Conservation (phyloP, 2,329 filamentous ascomycete species). For the Huntiella moniliformis region DNA sequence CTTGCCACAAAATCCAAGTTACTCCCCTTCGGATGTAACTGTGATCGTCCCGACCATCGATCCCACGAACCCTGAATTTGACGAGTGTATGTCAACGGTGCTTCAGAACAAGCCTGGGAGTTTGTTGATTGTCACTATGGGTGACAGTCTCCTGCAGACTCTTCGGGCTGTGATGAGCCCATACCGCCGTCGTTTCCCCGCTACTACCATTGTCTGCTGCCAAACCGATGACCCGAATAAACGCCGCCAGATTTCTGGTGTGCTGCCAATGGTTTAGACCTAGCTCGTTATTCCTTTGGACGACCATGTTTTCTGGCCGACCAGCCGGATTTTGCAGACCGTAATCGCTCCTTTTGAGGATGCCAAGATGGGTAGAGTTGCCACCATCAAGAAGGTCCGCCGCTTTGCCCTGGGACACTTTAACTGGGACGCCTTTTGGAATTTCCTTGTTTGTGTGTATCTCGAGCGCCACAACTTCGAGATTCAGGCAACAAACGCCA, state of each 20-base stretch:
- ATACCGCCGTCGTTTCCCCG: slow-evolving; percentile 2
- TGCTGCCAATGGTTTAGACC: slow-evolving; percentile 21
- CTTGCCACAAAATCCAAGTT: slow-evolving; percentile 16
- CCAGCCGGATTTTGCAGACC: slow-evolving; percentile 21
- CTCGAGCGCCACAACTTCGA: slow-evolving; percentile 45
- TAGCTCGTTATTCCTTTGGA: slow-evolving; percentile 28
- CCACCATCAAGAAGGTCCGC: slow-evolving; percentile 34
- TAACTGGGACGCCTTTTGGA: slow-evolving; percentile 22
- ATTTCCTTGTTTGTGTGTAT: slow-evolving; percentile 38
- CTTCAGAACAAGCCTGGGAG: slow-evolving; percentile 20
- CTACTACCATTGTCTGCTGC: slow-evolving; percentile 17
- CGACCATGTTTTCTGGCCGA: slow-evolving; percentile 34
- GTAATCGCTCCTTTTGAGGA: slow-evolving; percentile 28
- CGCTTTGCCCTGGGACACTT: slow-evolving; percentile 19
- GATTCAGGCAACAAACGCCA: slow-evolving; percentile 31
- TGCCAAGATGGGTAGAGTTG: slow-evolving; percentile 30
- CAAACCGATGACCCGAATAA: slow-evolving; percentile 24
- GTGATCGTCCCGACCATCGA: slow-evolving; percentile 34
- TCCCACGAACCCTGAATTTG: slow-evolving; percentile 23
- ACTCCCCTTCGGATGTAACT: slow-evolving; percentile 24
- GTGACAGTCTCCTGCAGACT: slow-evolving; percentile 15
- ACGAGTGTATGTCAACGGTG: slow-evolving; percentile 22
- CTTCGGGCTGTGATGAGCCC: slow-evolving; percentile 12
- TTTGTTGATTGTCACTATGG: slow-evolving; percentile 29
- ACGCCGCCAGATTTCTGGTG: slow-evolving; percentile 27